Conservation (phyloP, 2,329 filamentous ascomycete species). For the Phialocephala sp. region DNA sequence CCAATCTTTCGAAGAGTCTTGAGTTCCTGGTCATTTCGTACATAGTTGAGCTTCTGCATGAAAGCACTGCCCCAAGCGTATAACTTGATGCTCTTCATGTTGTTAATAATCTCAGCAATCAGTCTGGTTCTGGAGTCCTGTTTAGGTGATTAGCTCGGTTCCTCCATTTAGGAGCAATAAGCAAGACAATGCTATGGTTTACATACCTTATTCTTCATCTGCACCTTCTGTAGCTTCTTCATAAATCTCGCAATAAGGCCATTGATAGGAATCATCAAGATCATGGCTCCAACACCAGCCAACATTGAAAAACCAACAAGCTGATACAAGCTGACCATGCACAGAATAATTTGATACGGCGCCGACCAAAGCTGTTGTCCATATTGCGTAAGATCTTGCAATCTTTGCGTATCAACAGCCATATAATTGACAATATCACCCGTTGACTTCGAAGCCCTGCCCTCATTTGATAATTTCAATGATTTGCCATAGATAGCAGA, state of each 20-base stretch:
- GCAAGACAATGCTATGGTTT: not conserved
- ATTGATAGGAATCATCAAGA: slow-evolving; percentile 96
- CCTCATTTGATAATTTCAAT: slow-evolving; percentile 89
- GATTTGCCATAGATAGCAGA: slow-evolving; percentile 94
- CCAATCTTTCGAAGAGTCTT: slow-evolving; percentile 97
- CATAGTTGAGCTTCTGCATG: slow-evolving; percentile 95
- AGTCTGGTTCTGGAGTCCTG: slow-evolving; percentile 83
- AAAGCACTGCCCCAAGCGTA: slow-evolving; percentile 98
- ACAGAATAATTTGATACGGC: slow-evolving; percentile 93
- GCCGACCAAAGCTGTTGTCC: slow-evolving; percentile 96
- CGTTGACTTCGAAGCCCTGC: slow-evolving; percentile 84
- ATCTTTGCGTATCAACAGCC: slow-evolving; percentile 95
- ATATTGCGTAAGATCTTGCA: slow-evolving; percentile 94
- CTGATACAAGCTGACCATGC: slow-evolving; percentile 94
- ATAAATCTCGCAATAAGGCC: slow-evolving; percentile 90
- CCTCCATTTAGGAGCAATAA: not conserved
- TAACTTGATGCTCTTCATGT: slow-evolving; percentile 99
- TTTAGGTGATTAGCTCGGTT: slow-evolving; percentile 11
- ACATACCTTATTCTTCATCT: slow-evolving; percentile 92
- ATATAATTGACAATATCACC: slow-evolving; percentile 99
- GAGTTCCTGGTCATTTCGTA: slow-evolving; percentile 93
- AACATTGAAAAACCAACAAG: slow-evolving; percentile 96
- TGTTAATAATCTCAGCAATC: slow-evolving; percentile 97
- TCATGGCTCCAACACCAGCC: slow-evolving; percentile 92
- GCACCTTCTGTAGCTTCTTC: slow-evolving; percentile 91